A percentile compares a stretch with the other conserved stretches of the same genome.
phyloP scores from a whole-genome alignment of 2,329 filamentous ascomycete genomes.

The Coniella vitis region DNA sequence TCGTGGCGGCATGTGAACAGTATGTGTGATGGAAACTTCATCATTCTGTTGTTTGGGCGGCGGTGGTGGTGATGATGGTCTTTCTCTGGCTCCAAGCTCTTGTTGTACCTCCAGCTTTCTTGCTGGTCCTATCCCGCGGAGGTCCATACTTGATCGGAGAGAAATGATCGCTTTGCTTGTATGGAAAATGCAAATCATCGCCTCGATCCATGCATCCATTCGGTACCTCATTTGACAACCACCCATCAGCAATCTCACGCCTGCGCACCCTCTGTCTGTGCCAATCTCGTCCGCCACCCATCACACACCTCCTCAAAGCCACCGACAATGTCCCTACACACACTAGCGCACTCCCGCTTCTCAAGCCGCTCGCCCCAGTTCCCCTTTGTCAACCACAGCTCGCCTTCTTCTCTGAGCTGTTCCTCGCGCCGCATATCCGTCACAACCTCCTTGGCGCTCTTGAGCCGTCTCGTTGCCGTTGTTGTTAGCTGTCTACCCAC shows the following conservation, averaged over 20 bases:
- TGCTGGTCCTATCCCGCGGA: too few species aligned
- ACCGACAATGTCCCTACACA: slow-evolving; percentile 81
- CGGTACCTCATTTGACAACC: too few species aligned
- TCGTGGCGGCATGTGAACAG: too few species aligned
- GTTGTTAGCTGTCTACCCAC: slow-evolving; percentile 87
- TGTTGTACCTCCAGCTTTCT: too few species aligned
- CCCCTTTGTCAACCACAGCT: slow-evolving; percentile 71
- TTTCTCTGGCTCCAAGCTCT: too few species aligned
- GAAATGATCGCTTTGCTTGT: too few species aligned
- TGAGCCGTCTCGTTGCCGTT: slow-evolving; percentile 71
- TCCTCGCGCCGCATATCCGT: slow-evolving; percentile 78
- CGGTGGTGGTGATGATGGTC: too few species aligned
- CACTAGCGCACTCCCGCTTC: slow-evolving; percentile 72
- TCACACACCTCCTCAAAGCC: slow-evolving; percentile 91
- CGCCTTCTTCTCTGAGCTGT: slow-evolving; percentile 74
- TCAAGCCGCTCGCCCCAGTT: slow-evolving; percentile 75
- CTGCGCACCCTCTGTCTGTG: slow-evolving; percentile 47
- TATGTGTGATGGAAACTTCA: too few species aligned
- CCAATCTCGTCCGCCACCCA: slow-evolving; percentile 70
- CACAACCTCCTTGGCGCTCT: slow-evolving; percentile 77
- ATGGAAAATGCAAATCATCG: too few species aligned
- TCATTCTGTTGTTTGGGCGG: too few species aligned
- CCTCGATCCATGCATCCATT: too few species aligned
- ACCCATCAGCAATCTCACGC: slow-evolving; percentile 22
- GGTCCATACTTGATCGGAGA: too few species aligned